Evolutionary conservation across 148 eudicot species (phyloP).

Genomic region (Chenopodium quinoa): DNA sequence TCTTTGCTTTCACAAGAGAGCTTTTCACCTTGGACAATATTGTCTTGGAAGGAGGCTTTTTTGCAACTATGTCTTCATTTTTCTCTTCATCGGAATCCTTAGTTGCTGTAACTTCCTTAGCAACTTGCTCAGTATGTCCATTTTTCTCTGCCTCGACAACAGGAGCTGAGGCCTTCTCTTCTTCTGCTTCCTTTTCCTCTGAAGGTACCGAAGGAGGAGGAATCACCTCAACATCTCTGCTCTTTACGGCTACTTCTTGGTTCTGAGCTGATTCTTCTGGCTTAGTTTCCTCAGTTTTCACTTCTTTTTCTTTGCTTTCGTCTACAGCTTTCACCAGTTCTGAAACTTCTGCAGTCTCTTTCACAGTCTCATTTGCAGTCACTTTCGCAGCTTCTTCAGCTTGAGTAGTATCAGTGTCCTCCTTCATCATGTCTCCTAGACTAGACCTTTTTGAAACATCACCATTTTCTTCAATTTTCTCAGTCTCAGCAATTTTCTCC

Average conservation of each 20-base stretch:
- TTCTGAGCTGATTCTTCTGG: conserved; percentile 23
- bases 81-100: conserved; percentile 35
- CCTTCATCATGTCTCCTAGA: conserved; percentile 38
- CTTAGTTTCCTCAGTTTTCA: conserved; percentile 32
- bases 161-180: conserved; percentile 22
- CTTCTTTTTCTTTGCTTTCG: conserved; percentile 18
- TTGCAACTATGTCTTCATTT: conserved; percentile 40
- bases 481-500: conserved; percentile 2
- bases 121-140: conserved; percentile 31
- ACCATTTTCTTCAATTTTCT: conserved; percentile 21
- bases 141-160: conserved; percentile 34
- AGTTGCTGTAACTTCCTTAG: conserved; percentile 25
- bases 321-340: conserved; percentile 7
- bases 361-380: conserved; percentile 1
- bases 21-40: conserved; percentile 74
- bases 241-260: conserved; percentile 37
- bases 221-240: conserved; percentile 47
- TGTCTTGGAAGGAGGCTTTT: conserved; percentile 57
- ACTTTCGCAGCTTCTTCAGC: conserved; percentile 24
- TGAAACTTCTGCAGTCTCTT: conserved; percentile 1
- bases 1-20: conserved; percentile 84
- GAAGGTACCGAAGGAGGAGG: conserved; percentile 19
- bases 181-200: conserved; percentile 15
- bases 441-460: conserved; percentile 29
- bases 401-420: conserved; percentile 20